Conservation (phyloP, 495 filamentous ascomycete species). For the Physcia stellaris region DNA sequence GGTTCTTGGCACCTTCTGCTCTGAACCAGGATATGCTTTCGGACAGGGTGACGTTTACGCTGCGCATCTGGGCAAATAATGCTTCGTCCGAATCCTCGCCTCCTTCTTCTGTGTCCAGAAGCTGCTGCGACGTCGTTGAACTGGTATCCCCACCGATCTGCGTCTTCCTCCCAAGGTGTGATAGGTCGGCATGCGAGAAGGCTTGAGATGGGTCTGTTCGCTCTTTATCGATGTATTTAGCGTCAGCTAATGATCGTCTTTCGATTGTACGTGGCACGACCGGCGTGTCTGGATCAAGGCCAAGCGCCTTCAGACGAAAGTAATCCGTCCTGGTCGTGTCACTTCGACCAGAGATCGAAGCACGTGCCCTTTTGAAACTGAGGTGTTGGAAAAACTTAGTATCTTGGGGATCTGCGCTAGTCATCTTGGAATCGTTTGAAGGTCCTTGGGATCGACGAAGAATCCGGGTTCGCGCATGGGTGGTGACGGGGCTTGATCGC, state of each 20-base stretch:
- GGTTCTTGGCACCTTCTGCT: constrained; percentile 11
- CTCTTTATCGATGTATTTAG: constrained; percentile 1
- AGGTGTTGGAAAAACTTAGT: constrained; percentile 11
- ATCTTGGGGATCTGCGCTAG: constrained; percentile 6
- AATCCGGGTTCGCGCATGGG: too few species aligned
- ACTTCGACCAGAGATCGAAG: too few species aligned
- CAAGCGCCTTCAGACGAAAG: constrained; percentile 16
- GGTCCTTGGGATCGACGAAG: too few species aligned
- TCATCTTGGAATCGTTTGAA: constrained; percentile 3
- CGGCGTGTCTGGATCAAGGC: constrained; percentile 17
- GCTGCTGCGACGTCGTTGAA: not conserved
- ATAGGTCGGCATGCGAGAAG: not conserved
- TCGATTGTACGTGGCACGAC: constrained; percentile 7
- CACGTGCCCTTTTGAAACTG: constrained; percentile 3
- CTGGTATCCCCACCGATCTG: not conserved
- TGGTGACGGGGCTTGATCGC: constrained; percentile 2
- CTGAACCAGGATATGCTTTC: constrained; percentile 14
- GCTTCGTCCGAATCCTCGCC: constrained; percentile 10
- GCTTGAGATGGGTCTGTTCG: not conserved
- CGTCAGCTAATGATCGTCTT: constrained; percentile 5
- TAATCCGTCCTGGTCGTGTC: constrained; percentile 16
- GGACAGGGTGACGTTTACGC: constrained; percentile 13
- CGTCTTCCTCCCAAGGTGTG: not conserved
- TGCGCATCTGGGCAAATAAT: constrained; percentile 14
- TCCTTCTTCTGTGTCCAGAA: not conserved